A percentile compares a stretch with the other conserved stretches of the same genome.
phyloP scores from a whole-genome alignment of 2,329 filamentous ascomycete genomes.

The Akanthomyces uredinophilus region DNA sequence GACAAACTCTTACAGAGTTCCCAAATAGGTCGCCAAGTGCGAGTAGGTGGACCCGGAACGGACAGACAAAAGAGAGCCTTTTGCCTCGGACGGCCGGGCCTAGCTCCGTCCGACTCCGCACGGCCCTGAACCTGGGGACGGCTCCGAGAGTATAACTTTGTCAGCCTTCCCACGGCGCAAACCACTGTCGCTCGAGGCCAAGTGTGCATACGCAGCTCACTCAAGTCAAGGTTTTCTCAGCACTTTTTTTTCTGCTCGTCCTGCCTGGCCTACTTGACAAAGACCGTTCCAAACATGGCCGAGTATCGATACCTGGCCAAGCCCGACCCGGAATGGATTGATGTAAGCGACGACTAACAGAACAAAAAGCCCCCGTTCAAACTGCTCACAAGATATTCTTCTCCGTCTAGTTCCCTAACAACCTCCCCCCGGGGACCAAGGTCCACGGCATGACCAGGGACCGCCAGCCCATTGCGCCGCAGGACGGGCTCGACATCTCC shows the following conservation, averaged over 20 bases:
- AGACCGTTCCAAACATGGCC: slow-evolving; percentile 2
- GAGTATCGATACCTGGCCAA: slow-evolving; percentile 16
- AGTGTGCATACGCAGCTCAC: background rate
- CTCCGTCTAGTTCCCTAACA: too few relatives aligned
- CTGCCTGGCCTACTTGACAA: too few relatives aligned
- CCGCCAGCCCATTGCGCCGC: too few relatives aligned
- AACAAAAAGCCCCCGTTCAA: too few relatives aligned
- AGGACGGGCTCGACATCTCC: too few relatives aligned
- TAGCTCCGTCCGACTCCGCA: slow-evolving; percentile 32
- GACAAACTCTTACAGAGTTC: too few relatives aligned
- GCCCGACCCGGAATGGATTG: slow-evolving; percentile 16
- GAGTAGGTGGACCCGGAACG: background rate
- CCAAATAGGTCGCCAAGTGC: background rate
- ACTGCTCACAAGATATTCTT: background rate
- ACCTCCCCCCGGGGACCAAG: too few relatives aligned
- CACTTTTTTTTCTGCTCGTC: too few relatives aligned
- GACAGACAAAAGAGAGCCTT: background rate
- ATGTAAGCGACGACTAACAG: slow-evolving; percentile 14
- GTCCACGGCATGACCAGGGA: too few relatives aligned
- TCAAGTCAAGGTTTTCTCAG: background rate
- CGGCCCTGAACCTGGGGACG: background rate
- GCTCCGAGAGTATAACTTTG: background rate
- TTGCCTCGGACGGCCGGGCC: slow-evolving; percentile 46
- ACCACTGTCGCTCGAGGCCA: background rate
- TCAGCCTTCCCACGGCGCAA: background rate